Evolutionary conservation across 2,329 filamentous ascomycete genomes (phyloP), one percentile per base, ranked within the genome.

Genomic region (Colletotrichum shisoi): DNA sequence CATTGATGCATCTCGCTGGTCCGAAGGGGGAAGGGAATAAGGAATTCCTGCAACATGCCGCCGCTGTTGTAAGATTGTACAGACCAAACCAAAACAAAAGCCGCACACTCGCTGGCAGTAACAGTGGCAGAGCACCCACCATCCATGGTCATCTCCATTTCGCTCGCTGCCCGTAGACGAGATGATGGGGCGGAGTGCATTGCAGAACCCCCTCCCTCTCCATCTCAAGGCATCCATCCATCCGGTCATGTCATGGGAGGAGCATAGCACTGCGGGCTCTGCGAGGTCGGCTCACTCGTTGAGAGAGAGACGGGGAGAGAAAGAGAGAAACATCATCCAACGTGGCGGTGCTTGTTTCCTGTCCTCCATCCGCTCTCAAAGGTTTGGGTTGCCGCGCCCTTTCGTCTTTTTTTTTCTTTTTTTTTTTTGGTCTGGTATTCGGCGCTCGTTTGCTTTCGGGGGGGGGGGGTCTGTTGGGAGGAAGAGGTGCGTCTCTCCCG

Each of bases 381-480:
- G 44, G 27, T 57, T 11, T 39, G 27, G 27, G 27, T 31, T 31
- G 27, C 27, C 27, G 27, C 7, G 27, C 7, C 7, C 7, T 11
- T 49, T 48, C 11, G 5, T 19, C 4, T 5, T 48, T 9, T 6
- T 9, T 24, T 9, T 5, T 48, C 4, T 6, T 9, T 24, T n/a
- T n/a, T 9, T 5, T 48, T 9, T 6, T 9, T 24, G 54, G 54
- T 67, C 64, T 67, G 61, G 64, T 64, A 34, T 59, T 67, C 64
- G 64, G 64, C 64, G 64, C 64, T 67, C 64, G 64, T 59, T 59
- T 67, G 54, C 56, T 24, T 59, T 59, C 61, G n/a, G n/a, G n/a
- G n/a, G n/a, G n/a, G n/a, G 37, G 61, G 27, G 27, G 27, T 31
- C 27, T 31, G 54, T 51, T 67, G 54, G 61, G 64, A 59, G 44